These are phyloP conservation scores for Ustilago shanxiensis DNA, from an alignment of 1,284 basidiomycete genomes.

Conservation along the genomic window DNA sequence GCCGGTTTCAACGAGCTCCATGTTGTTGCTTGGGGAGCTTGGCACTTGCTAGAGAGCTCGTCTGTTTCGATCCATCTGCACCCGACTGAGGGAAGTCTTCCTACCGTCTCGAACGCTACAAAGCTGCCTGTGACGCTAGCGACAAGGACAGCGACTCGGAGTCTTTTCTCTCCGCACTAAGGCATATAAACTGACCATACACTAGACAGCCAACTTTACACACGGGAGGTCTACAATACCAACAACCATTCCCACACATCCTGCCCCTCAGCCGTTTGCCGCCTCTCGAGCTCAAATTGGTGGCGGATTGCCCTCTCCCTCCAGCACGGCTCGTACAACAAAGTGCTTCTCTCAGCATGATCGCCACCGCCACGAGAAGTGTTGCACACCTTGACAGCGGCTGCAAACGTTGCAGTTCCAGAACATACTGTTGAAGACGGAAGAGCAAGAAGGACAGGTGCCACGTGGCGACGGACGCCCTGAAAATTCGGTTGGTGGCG, in stretches of 20 bases:
- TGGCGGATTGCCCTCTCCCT: background rate
- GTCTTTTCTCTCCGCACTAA: too few relatives aligned
- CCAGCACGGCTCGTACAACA: background rate
- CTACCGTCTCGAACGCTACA: too few relatives aligned
- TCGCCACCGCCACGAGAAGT: constrained; percentile 2
- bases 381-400: too few relatives aligned
- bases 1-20: background rate
- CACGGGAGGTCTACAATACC: background rate
- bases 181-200: too few relatives aligned
- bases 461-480: constrained; percentile 29
- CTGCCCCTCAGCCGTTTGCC: background rate
- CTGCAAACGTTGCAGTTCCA: too few relatives aligned
- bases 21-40: background rate
- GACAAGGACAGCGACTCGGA: too few relatives aligned
- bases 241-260: constrained; percentile 8
- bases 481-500: constrained; percentile 22
- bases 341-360: background rate
- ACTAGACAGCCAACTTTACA: too few relatives aligned
- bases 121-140: too few relatives aligned
- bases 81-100: too few relatives aligned
- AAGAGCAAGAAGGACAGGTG: background rate
- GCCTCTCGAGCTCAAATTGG: background rate
- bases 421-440: background rate
- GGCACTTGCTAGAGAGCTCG: too few relatives aligned
- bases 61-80: too few relatives aligned